Evolutionary conservation across 1,284 basidiomycete genomes (phyloP).

Genomic region (Melampsora americana): DNA sequence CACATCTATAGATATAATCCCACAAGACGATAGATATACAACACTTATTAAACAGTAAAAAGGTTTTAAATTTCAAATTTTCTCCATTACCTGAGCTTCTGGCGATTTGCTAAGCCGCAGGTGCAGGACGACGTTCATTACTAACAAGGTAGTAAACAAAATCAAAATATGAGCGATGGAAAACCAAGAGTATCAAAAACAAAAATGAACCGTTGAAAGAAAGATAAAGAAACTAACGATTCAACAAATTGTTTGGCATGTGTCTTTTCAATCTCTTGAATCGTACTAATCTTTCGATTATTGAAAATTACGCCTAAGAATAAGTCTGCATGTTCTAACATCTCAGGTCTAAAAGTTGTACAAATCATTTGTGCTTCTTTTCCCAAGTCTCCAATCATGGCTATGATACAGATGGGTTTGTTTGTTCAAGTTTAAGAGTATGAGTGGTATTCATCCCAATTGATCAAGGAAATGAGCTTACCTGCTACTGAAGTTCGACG

Average conservation of each 20-base stretch:
- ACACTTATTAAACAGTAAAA: not conserved
- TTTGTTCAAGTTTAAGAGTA: not conserved
- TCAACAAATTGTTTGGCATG: constrained; percentile 44
- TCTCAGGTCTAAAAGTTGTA: constrained; percentile 96
- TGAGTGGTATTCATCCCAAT: not conserved
- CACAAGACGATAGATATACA: not conserved
- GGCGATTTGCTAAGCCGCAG: constrained; percentile 9
- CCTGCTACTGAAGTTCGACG: constrained; percentile 91
- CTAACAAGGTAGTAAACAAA: constrained; percentile 7
- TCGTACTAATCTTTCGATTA: constrained; percentile 71
- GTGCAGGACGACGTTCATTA: constrained; percentile 31
- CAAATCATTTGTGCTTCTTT: constrained; percentile 92
- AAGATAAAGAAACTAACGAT: constrained; percentile 20
- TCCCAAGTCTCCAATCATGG: constrained; percentile 89
- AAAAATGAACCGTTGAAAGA: not conserved
- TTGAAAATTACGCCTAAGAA: constrained; percentile 99
- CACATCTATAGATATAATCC: too few relatives aligned
- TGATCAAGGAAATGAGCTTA: not conserved
- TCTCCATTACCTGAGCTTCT: not conserved
- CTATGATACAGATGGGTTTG: constrained; percentile 9
- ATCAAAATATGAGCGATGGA: not conserved
- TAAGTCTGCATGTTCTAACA: constrained; percentile 89
- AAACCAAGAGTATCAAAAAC: not conserved
- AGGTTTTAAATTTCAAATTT: too few relatives aligned
- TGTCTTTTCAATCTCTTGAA: constrained; percentile 39